A percentile compares a stretch with the other conserved stretches of the same genome.
phyloP scores from a whole-genome alignment of 1,139 yeast species.

The Pneumocystis murina region DNA sequence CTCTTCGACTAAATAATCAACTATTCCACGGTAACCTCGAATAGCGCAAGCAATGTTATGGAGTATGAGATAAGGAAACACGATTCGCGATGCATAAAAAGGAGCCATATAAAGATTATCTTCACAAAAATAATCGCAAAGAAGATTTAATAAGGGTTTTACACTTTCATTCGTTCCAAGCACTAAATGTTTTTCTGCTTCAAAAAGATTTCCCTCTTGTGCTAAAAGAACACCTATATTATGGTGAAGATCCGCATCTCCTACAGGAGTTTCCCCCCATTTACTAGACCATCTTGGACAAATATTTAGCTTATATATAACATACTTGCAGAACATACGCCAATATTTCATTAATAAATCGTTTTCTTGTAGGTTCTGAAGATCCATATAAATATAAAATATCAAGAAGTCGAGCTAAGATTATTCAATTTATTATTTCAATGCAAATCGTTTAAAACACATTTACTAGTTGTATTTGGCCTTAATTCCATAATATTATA shows the following conservation, averaged over 20 bases:
- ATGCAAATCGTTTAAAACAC: neutral
- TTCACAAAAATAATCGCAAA: constrained; percentile 42
- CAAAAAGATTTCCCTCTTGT: constrained; percentile 26
- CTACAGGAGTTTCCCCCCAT: constrained; percentile 37
- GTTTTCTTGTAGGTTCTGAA: neutral
- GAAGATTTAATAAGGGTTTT: constrained; percentile 36
- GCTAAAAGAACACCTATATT: constrained; percentile 53
- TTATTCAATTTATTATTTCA: neutral
- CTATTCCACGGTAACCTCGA: constrained; percentile 9
- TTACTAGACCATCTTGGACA: constrained; percentile 39
- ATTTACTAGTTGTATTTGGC: neutral
- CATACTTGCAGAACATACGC: neutral
- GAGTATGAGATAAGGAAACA: constrained; percentile 53
- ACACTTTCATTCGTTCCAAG: constrained; percentile 54
- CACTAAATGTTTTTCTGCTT: constrained; percentile 47
- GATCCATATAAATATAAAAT: neutral
- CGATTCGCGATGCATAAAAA: constrained; percentile 43
- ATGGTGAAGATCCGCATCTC: constrained; percentile 64
- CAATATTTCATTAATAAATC: neutral
- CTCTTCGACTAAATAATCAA: constrained; percentile 9
- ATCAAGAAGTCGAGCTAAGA: neutral
- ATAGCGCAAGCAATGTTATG: constrained; percentile 45
- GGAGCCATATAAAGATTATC: constrained; percentile 32
- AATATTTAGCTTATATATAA: neutral
- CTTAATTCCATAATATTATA: neutral